Conservation (phyloP, 2,329 filamentous ascomycete genomes). For the Cyphellophora attinorum region DNA sequence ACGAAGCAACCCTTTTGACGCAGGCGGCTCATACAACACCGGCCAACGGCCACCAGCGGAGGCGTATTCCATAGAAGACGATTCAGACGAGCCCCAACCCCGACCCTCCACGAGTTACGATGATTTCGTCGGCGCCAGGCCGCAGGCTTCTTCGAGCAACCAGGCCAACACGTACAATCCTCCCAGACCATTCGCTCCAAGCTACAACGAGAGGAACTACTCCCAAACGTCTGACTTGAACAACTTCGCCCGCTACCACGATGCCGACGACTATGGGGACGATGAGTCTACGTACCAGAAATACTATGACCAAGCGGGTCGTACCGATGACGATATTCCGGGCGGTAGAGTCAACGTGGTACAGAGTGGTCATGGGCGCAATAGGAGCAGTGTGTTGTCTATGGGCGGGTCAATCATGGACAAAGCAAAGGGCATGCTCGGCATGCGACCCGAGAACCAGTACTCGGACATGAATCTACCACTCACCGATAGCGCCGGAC, state of each 20-base stretch:
- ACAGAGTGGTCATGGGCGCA: slow-evolving; percentile 36
- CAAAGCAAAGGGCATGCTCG: slow-evolving; percentile 78
- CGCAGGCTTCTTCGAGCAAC: slow-evolving; percentile 36
- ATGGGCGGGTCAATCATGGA: slow-evolving; percentile 72
- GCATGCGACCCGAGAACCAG: slow-evolving; percentile 61
- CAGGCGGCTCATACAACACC: slow-evolving; percentile 52
- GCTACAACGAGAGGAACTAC: slow-evolving; percentile 36
- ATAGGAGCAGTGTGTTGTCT: slow-evolving; percentile 80
- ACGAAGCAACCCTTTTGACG: slow-evolving; percentile 33
- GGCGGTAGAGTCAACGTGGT: slow-evolving; percentile 45
- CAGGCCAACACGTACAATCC: slow-evolving; percentile 4
- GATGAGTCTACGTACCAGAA: slow-evolving; percentile 56
- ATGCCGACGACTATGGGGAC: slow-evolving; percentile 77
- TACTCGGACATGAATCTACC: slow-evolving; percentile 99
- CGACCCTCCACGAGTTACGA: slow-evolving; percentile 90
- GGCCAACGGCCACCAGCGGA: slow-evolving; percentile 70
- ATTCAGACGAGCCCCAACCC: slow-evolving; percentile 51
- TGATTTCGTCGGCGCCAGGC: slow-evolving; percentile 71
- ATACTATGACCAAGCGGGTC: slow-evolving; percentile 65
- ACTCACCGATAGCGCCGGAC: slow-evolving; percentile 63
- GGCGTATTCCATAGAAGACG: slow-evolving; percentile 64
- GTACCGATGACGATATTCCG: slow-evolving; percentile 43
- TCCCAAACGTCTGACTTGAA: slow-evolving; percentile 73
- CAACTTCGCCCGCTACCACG: slow-evolving; percentile 88
- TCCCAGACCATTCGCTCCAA: slow-evolving; percentile 18